phyloP scores from a whole-genome alignment of 1,284 basidiomycete genomes.

The Volvariella volvacea region DNA sequence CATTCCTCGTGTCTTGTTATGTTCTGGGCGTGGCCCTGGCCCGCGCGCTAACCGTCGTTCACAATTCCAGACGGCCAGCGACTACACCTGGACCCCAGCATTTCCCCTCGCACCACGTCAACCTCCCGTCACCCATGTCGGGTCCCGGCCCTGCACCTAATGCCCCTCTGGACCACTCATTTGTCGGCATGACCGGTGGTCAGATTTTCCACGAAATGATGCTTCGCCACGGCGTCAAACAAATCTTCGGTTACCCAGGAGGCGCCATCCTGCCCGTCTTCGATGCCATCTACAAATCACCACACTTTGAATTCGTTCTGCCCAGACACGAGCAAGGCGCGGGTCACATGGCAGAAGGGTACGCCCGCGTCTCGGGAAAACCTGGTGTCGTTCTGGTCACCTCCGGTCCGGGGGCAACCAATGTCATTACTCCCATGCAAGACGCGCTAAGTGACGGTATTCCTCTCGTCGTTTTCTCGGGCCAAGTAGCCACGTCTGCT shows the following conservation, averaged over 20 bases:
- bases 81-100: slow-evolving; percentile 66
- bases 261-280: slow-evolving; percentile 98
- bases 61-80: slow-evolving; percentile 47
- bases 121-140: slow-evolving; percentile 33
- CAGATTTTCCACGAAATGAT: slow-evolving; percentile 99
- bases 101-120: slow-evolving; percentile 47
- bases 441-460: slow-evolving; percentile 95
- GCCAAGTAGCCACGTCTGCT: slow-evolving; percentile 96
- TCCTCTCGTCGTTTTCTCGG: slow-evolving; percentile 92
- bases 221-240: slow-evolving; percentile 93
- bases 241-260: slow-evolving; percentile 97
- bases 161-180: slow-evolving; percentile 64
- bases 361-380: slow-evolving; percentile 95
- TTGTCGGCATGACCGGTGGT: slow-evolving; percentile 92
- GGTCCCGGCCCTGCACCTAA: slow-evolving; percentile 42
- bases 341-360: slow-evolving; percentile 98
- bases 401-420: slow-evolving; percentile 96
- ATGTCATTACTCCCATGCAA: slow-evolving; percentile 97
- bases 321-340: slow-evolving; percentile 98
- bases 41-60: slow-evolving; percentile 12
- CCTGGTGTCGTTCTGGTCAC: slow-evolving; percentile 98
- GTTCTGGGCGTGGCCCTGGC: too few relatives aligned
- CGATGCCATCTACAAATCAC: slow-evolving; percentile 97
- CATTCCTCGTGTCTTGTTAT: background rate
- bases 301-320: slow-evolving; percentile 92